Conservation (phyloP, 176 grass and related monocot genomes). For the Raddia guianensis region DNA sequence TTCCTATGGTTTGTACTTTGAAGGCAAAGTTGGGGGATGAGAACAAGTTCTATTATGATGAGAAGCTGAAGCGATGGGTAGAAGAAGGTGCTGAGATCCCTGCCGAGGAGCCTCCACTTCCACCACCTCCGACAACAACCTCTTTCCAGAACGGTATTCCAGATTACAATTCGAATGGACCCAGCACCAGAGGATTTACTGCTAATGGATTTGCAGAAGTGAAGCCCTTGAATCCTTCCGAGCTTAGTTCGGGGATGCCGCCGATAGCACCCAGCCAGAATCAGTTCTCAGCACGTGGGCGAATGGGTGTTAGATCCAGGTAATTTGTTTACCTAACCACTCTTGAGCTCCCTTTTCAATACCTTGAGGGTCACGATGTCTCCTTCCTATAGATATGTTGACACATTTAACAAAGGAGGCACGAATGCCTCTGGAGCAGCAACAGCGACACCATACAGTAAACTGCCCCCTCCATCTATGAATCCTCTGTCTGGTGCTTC, state of each 20-base stretch:
- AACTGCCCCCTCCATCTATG: slow-evolving; percentile 54
- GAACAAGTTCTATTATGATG: slow-evolving; percentile 93
- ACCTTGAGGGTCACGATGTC: not conserved
- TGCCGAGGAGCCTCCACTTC: slow-evolving; percentile 60
- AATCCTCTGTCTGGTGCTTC: slow-evolving; percentile 54
- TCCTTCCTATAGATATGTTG: slow-evolving; percentile 66
- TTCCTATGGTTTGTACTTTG: slow-evolving; percentile 42
- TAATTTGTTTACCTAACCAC: slow-evolving; percentile 29
- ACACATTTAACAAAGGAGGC: slow-evolving; percentile 92
- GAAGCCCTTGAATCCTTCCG: slow-evolving; percentile 40
- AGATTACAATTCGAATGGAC: slow-evolving; percentile 53
- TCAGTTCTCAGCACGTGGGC: slow-evolving; percentile 81
- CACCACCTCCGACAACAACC: slow-evolving; percentile 74
- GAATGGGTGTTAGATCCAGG: slow-evolving; percentile 88
- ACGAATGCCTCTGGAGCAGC: slow-evolving; percentile 39
- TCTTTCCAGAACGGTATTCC: slow-evolving; percentile 56
- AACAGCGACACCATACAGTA: slow-evolving; percentile 41
- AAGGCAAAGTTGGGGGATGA: slow-evolving; percentile 88
- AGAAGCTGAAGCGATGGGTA: slow-evolving; percentile 96
- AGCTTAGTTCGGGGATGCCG: slow-evolving; percentile 56
- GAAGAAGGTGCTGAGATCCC: slow-evolving; percentile 74
- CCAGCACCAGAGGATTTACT: slow-evolving; percentile 35
- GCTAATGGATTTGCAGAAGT: slow-evolving; percentile 42
- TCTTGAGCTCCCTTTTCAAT: not conserved
- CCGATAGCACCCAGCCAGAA: slow-evolving; percentile 85